Evolutionary conservation across 768 basidiomycete species (phyloP).

Genomic region (Kwoniella dejecticola): DNA sequence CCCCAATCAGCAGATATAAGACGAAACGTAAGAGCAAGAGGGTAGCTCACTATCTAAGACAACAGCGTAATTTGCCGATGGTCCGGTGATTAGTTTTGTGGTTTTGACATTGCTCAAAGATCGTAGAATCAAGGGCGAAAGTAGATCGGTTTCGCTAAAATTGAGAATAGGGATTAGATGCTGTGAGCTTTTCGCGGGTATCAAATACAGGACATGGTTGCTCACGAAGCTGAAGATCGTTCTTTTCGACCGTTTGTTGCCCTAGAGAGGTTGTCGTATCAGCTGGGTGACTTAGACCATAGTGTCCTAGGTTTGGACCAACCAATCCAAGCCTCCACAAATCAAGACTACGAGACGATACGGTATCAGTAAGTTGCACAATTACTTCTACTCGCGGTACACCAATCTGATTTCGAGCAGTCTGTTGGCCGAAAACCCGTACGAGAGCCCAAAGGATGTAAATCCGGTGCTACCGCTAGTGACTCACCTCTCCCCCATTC

Average conservation of each 20-base stretch:
- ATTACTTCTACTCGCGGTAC: too few relatives aligned
- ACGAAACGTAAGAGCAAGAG: neutral
- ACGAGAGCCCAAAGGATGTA: too few relatives aligned
- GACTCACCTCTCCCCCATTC: slow-evolving; percentile 27
- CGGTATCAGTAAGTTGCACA: neutral
- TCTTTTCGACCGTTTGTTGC: slow-evolving; percentile 76
- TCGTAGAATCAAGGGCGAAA: slow-evolving; percentile 84
- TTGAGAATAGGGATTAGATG: neutral
- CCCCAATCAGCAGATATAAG: neutral
- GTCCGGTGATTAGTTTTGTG: slow-evolving; percentile 66
- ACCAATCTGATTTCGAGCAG: too few relatives aligned
- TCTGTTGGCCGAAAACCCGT: too few relatives aligned
- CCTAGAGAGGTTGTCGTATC: slow-evolving; percentile 60
- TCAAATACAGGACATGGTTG: neutral
- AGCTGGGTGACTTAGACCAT: too few relatives aligned
- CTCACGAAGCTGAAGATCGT: slow-evolving; percentile 57
- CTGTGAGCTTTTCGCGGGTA: neutral
- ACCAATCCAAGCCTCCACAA: slow-evolving; percentile 88
- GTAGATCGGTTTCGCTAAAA: slow-evolving; percentile 69
- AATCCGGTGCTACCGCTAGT: too few relatives aligned
- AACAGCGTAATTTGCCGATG: slow-evolving; percentile 49
- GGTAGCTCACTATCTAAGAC: slow-evolving; percentile 46
- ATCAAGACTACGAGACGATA: slow-evolving; percentile 66
- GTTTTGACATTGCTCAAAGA: slow-evolving; percentile 78
- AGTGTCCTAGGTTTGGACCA: too few relatives aligned